Base-by-base conservation (phyloP, 2,329 filamentous ascomycete species). In the Fusarium subglutinans region DNA sequence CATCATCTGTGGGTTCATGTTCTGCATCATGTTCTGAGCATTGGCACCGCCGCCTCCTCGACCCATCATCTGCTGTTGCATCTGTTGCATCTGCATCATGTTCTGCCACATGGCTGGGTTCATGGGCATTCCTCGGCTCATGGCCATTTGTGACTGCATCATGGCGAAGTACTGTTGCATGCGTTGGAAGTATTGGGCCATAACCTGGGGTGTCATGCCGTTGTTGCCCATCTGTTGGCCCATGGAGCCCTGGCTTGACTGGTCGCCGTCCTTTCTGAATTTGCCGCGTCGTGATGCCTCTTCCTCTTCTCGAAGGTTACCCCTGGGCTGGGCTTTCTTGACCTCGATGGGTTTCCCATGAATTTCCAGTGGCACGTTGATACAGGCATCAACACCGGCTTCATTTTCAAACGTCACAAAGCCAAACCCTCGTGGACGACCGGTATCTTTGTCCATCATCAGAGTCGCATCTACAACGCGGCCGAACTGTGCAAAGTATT, bases 401-500 rank as follows among this genome's bases (percentile, higher is more conserved):
- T 99, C 96, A 76, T 92, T 97, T 83, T 99, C 96, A 78, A 99
- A 99, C 0, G 96, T 99, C 60, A 99, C 96, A 82, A 99, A 99
- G 20, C 96, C 96, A 79, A 99, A 99, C 4, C 96, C 96, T 80
- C 96, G 90, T 6, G 96, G 96, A 45, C 96, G 91, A n/a, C 96
- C 96, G 2, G 96, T 99, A 82, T 99, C 96, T 84, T 99, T 99
- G 82, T 99, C 96, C 91, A 99, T 99, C 96, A 99, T 99, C 6
- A 99, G 90, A 0, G 96, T 99, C 5, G 96, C 96, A 84, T 99
- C 96, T 44, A 99, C 92, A 26, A 99, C 96, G 70, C 96, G 92
- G 35, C 96, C 96, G 79, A 98, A 99, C 80, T 98, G 94, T 79
- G 93, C 94, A 85, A 99, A 99, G 84, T 98, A 99, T 69, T 96